Base-by-base conservation (phyloP, 192 early-diverging fungal genomes). In the Entomortierella parvispora region DNA sequence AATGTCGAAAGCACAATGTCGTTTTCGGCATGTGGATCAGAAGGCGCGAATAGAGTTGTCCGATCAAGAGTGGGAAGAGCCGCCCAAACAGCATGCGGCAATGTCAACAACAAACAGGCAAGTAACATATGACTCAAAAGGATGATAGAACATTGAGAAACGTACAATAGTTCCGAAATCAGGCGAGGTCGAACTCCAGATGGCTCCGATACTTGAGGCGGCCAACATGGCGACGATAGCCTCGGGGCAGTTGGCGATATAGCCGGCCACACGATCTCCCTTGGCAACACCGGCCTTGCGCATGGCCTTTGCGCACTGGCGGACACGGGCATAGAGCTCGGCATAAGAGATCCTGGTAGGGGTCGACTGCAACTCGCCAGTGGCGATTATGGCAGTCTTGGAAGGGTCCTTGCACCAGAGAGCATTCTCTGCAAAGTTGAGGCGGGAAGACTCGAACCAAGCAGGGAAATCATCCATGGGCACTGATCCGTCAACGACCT, bases 351-450 rank as follows among this genome's bases (percentile, higher is more conserved):
- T 80, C 14, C 46, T 47, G 12, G 51, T 60, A 17, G 58, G 64
- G n/a, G 42, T 47, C 18, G 25, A 0, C 52, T 68, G 65, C 14
- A 71, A 25, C 51, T 58, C 80, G 59, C 85, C 86, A 28, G 88
- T 80, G 22, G 86, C 86, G 51, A 89, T 81, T 31, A 89, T 81
- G 22, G 88, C 88, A 14, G 70, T 65, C 71, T 84, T 87, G 33
- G 80, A 61, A 6, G 69, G 32, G 42, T 81, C 79, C 40, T 82
- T 80, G 51, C 79, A 82, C 69, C 83, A 82, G 23, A 98, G 71
- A 14, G 95, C 65, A 75, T 98, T 97, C 71, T 99, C 95, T 25
- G 97, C 90, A 81, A 94, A 97, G 83, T 99, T 99, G 33, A 99
- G 80, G 18, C 80, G 80, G 0, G 92, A 86, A 3, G 90, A 94